Base-by-base conservation (phyloP, 805 yeast genomes). In the Candida xyloterini region DNA sequence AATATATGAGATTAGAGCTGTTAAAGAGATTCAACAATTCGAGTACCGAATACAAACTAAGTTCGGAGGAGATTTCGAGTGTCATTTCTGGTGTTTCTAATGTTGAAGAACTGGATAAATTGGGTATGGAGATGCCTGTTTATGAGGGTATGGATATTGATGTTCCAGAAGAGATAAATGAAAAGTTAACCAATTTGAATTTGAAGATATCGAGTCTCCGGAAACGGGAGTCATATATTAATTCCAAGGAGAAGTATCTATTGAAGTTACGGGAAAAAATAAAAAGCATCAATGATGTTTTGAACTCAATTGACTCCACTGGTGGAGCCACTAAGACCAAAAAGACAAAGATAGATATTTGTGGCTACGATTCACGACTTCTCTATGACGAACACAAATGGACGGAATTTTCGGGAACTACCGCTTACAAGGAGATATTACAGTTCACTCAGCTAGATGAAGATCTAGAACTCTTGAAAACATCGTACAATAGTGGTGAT, bases 301-400 rank as follows among this genome's bases (percentile, higher is more conserved):
- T 65, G 38, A 51, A 56, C 47, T 41, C 43, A 39, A 39, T 38
- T 18, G 32, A 49, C 35, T 16, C 40, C 14, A 44, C 32, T 7
- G n/a, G 35, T 5, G 53, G 50, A 34, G 22, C 47, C 6, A 53
- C 48, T 23, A 50, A 50, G 33, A 38, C 46, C 14, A 50, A 53
- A 13, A 48, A 43, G 28, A n/a, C 38, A 9, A 62, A 59, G 42
- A 42, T 68, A 18, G 82, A 78, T 28, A 59, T 78, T 3, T 79
- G 85, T 57, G 79, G 79, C 9, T 79, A 65, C 52, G 76, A 76
- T 41, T 20, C 42, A 5, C 30, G 41, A 11, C 38, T 61, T 15
- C 28, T 41, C n/a, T 31, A 52, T 7, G 27, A 34, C n/a, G 52
- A 51, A 11, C 26, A 27, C 4, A 43, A 50, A 18, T 62, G 66